phyloP scores from a whole-genome alignment of 805 yeast species.

The Lachancea nothofagi region DNA sequence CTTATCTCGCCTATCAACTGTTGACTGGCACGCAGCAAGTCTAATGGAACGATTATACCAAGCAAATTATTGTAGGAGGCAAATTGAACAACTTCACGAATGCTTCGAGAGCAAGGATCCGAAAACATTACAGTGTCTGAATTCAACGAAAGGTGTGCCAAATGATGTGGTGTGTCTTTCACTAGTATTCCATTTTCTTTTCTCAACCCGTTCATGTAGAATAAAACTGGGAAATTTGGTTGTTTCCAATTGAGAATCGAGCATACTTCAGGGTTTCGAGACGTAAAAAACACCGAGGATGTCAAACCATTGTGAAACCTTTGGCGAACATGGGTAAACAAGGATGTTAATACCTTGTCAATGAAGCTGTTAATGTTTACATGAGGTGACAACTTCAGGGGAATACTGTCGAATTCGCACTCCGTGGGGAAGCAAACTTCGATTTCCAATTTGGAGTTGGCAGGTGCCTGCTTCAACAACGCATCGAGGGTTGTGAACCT shows the following conservation, averaged over 20 bases:
- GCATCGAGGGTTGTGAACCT: constrained; percentile 56
- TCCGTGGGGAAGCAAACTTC: constrained; percentile 74
- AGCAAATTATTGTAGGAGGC: constrained; percentile 77
- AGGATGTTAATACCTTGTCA: constrained; percentile 62
- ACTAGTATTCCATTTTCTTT: constrained; percentile 15
- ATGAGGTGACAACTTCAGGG: constrained; percentile 39
- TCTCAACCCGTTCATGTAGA: constrained; percentile 65
- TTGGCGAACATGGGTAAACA: constrained; percentile 68
- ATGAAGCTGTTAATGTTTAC: constrained; percentile 65
- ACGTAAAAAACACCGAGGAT: constrained; percentile 75
- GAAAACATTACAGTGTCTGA: constrained; percentile 12
- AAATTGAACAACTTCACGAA: constrained; percentile 63
- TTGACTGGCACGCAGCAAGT: constrained; percentile 67
- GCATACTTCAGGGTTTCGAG: constrained; percentile 85
- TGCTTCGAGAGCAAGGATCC: constrained; percentile 15
- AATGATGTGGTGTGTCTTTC: constrained; percentile 30
- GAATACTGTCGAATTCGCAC: constrained; percentile 38
- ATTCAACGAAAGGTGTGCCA: constrained; percentile 23
- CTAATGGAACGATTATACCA: constrained; percentile 74
- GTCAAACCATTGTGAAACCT: constrained; percentile 37
- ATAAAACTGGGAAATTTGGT: constrained; percentile 93
- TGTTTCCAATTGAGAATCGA: constrained; percentile 96
- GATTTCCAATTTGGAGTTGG: constrained; percentile 59
- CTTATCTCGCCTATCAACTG: constrained; percentile 69
- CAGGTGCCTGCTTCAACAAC: constrained; percentile 51